Evolutionary conservation across 2,329 filamentous ascomycete genomes (phyloP).

Genomic region (Scedosporium dehoogii): DNA sequence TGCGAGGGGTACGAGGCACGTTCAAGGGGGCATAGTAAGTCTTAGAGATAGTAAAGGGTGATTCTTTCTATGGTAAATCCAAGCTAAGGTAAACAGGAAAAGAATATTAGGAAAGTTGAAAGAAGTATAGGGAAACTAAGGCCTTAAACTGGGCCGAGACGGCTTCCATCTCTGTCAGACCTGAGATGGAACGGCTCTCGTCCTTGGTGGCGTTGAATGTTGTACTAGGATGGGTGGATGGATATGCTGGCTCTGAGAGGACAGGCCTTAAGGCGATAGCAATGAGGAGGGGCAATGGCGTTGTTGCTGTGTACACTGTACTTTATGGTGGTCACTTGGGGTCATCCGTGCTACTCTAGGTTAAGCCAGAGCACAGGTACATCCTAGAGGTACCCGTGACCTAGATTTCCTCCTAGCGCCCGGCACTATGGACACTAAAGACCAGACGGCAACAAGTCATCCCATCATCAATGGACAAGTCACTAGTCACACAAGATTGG

Average conservation of each 20-base stretch:
- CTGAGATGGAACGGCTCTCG: not conserved
- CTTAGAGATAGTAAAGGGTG: not conserved
- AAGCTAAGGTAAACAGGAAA: not conserved
- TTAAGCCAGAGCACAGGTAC: not conserved
- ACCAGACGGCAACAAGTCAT: too few species aligned
- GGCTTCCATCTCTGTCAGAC: not conserved
- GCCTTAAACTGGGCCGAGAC: not conserved
- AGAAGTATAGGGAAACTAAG: not conserved
- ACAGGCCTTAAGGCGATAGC: too few species aligned
- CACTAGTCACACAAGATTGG: not conserved
- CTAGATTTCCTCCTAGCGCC: not conserved
- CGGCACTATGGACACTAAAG: not conserved
- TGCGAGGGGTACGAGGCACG: not conserved
- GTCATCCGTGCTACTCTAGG: not conserved
- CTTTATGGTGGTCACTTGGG: not conserved
- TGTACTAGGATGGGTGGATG: not conserved
- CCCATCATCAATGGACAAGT: too few species aligned
- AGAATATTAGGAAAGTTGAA: not conserved
- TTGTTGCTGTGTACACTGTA: not conserved
- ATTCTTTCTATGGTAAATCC: not conserved
- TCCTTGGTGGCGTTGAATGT: not conserved
- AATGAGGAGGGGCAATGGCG: not conserved
- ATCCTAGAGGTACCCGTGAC: not conserved
- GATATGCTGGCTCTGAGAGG: not conserved
- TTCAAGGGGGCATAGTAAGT: not conserved